Evolutionary conservation across 148 eudicot species (phyloP).

Genomic region (Fagopyrum homotropicum): DNA sequence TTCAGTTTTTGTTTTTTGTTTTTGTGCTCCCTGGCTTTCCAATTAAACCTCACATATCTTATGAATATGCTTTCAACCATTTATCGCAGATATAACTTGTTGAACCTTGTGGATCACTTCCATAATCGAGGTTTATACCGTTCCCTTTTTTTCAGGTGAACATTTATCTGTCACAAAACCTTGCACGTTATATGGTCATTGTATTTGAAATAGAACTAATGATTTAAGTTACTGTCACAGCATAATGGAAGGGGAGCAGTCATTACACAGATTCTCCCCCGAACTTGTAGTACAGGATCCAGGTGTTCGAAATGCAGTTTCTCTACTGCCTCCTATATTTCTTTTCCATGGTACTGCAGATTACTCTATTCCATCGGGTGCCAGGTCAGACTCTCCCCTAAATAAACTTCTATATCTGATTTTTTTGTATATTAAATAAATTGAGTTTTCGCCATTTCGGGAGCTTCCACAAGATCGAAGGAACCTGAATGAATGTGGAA

Average conservation of each 20-base stretch:
- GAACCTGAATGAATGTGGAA: not conserved
- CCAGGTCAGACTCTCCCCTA: slow-evolving; percentile 44
- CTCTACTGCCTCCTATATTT: slow-evolving; percentile 57
- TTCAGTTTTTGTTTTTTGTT: not conserved
- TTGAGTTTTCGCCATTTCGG: not conserved
- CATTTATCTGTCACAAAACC: not conserved
- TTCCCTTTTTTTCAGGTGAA: slow-evolving; percentile 67
- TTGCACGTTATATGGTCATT: not conserved
- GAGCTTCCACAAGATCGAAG: not conserved
- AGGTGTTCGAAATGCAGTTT: slow-evolving; percentile 42
- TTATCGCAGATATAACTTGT: slow-evolving; percentile 67
- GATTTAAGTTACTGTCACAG: slow-evolving; percentile 29
- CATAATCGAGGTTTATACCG: slow-evolving; percentile 78
- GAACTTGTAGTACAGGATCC: slow-evolving; percentile 79
- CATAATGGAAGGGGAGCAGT: slow-evolving; percentile 91
- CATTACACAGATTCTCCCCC: slow-evolving; percentile 62
- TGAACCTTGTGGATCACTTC: slow-evolving; percentile 75
- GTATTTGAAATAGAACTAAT: slow-evolving; percentile 11
- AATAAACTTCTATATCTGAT: not conserved
- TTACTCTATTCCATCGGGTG: slow-evolving; percentile 78
- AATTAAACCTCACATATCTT: not conserved
- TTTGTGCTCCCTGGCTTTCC: not conserved
- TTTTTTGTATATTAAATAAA: not conserved
- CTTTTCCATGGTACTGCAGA: slow-evolving; percentile 95
- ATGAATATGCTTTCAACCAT: slow-evolving; percentile 13